A percentile compares a stretch with the other conserved stretches of the same genome.
These are phyloP conservation scores for Scheffersomyces stipitis DNA, from an alignment of 805 yeast species.

Conservation along the genomic window DNA sequence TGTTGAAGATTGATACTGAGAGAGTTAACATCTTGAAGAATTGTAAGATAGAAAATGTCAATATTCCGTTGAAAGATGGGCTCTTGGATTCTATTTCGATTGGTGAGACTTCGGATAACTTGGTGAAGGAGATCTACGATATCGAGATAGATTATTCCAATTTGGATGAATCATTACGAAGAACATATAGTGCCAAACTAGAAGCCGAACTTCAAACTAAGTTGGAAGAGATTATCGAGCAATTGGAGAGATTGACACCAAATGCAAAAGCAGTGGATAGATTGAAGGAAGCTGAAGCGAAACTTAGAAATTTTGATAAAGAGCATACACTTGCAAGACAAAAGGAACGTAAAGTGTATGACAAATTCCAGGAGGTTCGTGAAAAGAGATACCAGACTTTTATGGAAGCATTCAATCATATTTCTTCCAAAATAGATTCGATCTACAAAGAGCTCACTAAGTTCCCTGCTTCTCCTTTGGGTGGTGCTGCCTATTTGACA, in stretches of 20 bases:
- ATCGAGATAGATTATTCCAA: slow-evolving; percentile 56
- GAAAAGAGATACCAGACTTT: slow-evolving; percentile 60
- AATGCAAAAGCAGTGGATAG: slow-evolving; percentile 79
- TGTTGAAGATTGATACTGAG: slow-evolving; percentile 54
- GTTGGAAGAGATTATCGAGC: slow-evolving; percentile 34
- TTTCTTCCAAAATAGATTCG: slow-evolving; percentile 66
- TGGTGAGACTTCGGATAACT: slow-evolving; percentile 44
- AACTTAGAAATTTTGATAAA: slow-evolving; percentile 58
- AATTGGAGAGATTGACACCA: slow-evolving; percentile 62
- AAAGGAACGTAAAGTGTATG: slow-evolving; percentile 53
- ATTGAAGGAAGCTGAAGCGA: slow-evolving; percentile 62
- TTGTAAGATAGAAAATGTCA: slow-evolving; percentile 71
- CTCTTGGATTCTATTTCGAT: slow-evolving; percentile 61
- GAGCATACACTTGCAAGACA: slow-evolving; percentile 65
- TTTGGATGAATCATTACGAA: slow-evolving; percentile 45
- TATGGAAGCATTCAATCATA: slow-evolving; percentile 72
- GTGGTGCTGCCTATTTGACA: slow-evolving; percentile 91
- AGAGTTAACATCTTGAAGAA: slow-evolving; percentile 60
- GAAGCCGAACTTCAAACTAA: slow-evolving; percentile 36
- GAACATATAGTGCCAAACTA: slow-evolving; percentile 36
- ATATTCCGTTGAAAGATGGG: slow-evolving; percentile 63
- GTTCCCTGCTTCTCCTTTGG: slow-evolving; percentile 67
- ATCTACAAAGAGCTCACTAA: slow-evolving; percentile 86
- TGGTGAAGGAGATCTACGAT: slow-evolving; percentile 41
- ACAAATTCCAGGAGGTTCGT: slow-evolving; percentile 60